Evolutionary conservation across 1,284 basidiomycete species (phyloP).

Genomic region (Trametes hirsuta): DNA sequence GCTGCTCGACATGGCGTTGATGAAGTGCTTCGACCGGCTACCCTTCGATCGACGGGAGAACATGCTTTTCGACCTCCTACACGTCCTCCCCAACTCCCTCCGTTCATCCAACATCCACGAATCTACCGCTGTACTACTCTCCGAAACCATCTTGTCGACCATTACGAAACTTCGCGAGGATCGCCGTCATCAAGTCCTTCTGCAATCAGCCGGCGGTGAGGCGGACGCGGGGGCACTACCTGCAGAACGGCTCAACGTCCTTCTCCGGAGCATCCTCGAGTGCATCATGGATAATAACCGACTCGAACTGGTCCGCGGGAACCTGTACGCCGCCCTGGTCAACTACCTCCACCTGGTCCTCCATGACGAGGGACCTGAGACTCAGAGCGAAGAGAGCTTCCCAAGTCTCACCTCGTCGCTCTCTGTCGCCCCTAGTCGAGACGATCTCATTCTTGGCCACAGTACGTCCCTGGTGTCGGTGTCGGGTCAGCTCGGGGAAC

Average conservation of each 20-base stretch:
- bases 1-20: conserved; percentile 80
- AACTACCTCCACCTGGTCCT: conserved; percentile 84
- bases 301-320: conserved; percentile 92
- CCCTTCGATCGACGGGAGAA: conserved; percentile 82
- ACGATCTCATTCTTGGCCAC: conserved; percentile 42
- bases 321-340: conserved; percentile 90
- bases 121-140: conserved; percentile 77
- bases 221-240: conserved; percentile 68
- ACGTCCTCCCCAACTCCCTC: conserved; percentile 70
- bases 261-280: conserved; percentile 80
- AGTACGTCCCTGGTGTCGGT: conserved; percentile 35
- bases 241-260: conserved; percentile 75
- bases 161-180: conserved; percentile 87
- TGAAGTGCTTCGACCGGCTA: conserved; percentile 82
- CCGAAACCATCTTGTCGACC: conserved; percentile 80
- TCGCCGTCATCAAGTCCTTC: conserved; percentile 63
- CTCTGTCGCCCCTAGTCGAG: conserved; percentile 41
- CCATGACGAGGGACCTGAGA: conserved; percentile 33
- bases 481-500: conserved; percentile 30
- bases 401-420: conserved; percentile 36
- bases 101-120: conserved; percentile 65
- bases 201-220: conserved; percentile 64
- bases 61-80: conserved; percentile 87
- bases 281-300: conserved; percentile 79
- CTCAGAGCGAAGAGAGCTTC: conserved; percentile 15